Evolutionary conservation across 1,284 basidiomycete species (phyloP), one percentile per base, ranked within the genome.

Genomic region (Sanghuangporus weigelae): DNA sequence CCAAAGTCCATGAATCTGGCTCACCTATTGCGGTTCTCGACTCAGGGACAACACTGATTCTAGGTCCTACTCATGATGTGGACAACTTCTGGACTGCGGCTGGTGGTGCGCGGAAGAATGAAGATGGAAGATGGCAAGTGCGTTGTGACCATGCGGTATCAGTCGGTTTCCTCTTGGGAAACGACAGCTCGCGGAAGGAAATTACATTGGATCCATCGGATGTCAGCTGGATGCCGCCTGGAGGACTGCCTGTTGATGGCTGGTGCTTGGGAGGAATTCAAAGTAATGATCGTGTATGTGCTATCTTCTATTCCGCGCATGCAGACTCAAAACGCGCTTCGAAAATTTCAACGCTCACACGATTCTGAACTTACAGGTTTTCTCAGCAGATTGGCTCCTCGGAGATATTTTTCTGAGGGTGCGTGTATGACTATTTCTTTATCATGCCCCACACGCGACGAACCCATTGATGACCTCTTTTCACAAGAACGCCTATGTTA

Each of bases 241-340:
- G 49, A 4, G 23, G 35, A 6, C 49, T 12, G 39, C 50, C 61
- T 38, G 70, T 69, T 14, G 76, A 75, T 39, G 79, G 75, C 4
- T 86, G 82, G 84, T 86, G 85, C 72, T 73, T 79, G 67, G 84
- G 82, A 21, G 84, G 84, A 40, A 72, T 86, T 31, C 85, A 86
- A 66, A 76, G 77, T 38, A 85, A 82, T 63, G 81, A 86, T 67
- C 71, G 71, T 36, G 83, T 83, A 68, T 63, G 77, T 71, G 38
- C 38, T 51, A 42, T 14, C 48, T 58, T 56, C 55, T 60, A 55
- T 60, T 53, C 35, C 48, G 49, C 38, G 21, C 23, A 53, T 49
- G 40, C 31, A 19, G 21, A 46, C 57, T 36, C 14, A 11, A 10
- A 31, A 7, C n/a, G 58, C 38, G 46, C 54, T 62, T 61, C 58